phyloP scores from a whole-genome alignment of 2,329 filamentous ascomycete species.

The Colletotrichum higginsianum region DNA sequence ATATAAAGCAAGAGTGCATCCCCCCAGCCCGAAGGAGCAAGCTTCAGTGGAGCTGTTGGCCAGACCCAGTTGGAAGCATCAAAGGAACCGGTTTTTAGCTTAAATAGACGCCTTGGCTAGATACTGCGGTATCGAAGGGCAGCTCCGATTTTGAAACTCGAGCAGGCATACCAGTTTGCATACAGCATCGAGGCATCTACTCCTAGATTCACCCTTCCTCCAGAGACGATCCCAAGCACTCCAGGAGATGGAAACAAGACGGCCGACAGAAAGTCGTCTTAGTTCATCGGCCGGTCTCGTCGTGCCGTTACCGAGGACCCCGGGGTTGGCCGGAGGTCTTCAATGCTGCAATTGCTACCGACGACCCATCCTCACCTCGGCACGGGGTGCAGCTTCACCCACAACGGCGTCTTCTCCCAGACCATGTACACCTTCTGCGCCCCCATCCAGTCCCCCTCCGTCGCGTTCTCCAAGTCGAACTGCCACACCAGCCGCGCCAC shows the following conservation, averaged over 20 bases:
- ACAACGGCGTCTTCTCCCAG: slow-evolving; percentile 23
- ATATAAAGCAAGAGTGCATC: too few relatives aligned
- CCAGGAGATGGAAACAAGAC: slow-evolving; percentile 54
- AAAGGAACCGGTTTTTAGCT: too few relatives aligned
- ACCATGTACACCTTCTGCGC: slow-evolving; percentile 16
- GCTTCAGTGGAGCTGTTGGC: too few relatives aligned
- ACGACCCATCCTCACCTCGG: too few relatives aligned
- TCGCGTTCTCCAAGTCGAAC: slow-evolving; percentile 59
- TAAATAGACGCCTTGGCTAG: too few relatives aligned
- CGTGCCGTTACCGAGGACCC: slow-evolving; percentile 66
- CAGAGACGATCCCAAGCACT: slow-evolving; percentile 53
- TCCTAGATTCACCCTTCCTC: slow-evolving; percentile 57
- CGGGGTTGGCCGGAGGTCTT: slow-evolving; percentile 65
- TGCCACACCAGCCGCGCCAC: slow-evolving; percentile 60
- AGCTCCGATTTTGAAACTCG: too few relatives aligned
- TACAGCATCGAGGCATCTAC: slow-evolving; percentile 57
- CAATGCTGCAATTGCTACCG: slow-evolving; percentile 52
- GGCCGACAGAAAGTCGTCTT: slow-evolving; percentile 67
- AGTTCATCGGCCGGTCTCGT: slow-evolving; percentile 62
- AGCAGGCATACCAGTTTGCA: too few relatives aligned
- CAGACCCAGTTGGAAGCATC: too few relatives aligned
- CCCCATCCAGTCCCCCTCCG: slow-evolving; percentile 56
- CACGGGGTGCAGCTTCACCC: slow-evolving; percentile 18
- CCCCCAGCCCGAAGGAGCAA: too few relatives aligned
- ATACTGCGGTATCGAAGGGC: too few relatives aligned